phyloP scores from a whole-genome alignment of 768 basidiomycete species.

The Lactarius vividus region DNA sequence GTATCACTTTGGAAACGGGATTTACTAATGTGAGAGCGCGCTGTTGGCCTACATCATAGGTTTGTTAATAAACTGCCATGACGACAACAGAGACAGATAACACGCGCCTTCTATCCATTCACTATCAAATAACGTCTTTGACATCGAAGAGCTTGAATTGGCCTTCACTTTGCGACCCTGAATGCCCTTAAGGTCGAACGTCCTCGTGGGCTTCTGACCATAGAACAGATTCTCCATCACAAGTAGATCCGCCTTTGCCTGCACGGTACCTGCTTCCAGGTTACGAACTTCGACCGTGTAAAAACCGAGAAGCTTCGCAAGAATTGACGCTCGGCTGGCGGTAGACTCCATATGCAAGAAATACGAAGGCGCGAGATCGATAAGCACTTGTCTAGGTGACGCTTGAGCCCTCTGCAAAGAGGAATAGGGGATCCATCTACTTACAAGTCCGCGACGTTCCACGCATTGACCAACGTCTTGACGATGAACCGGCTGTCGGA shows the following conservation, averaged over 20 bases:
- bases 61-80: neutral
- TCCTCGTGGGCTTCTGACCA: slow-evolving; percentile 60
- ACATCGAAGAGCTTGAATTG: slow-evolving; percentile 36
- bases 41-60: slow-evolving; percentile 51
- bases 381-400: slow-evolving; percentile 61
- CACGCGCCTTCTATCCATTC: slow-evolving; percentile 76
- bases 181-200: slow-evolving; percentile 84
- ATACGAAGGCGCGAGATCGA: slow-evolving; percentile 75
- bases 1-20: slow-evolving; percentile 69
- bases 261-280: slow-evolving; percentile 59
- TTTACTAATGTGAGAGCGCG: slow-evolving; percentile 60
- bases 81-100: neutral
- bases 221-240: slow-evolving; percentile 89
- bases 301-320: slow-evolving; percentile 80
- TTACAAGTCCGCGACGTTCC: slow-evolving; percentile 84
- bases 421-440: slow-evolving; percentile 30
- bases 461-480: slow-evolving; percentile 82
- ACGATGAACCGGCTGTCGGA: slow-evolving; percentile 74
- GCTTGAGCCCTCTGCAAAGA: neutral
- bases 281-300: slow-evolving; percentile 77
- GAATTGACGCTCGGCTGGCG: slow-evolving; percentile 59
- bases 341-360: slow-evolving; percentile 76
- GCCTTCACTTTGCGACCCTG: slow-evolving; percentile 69
- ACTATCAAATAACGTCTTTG: slow-evolving; percentile 70
- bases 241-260: slow-evolving; percentile 69